Evolutionary conservation across 202 grass and related monocot species (phyloP), one percentile per base, ranked within the genome.

Genomic region (Elaeis oleifera): DNA sequence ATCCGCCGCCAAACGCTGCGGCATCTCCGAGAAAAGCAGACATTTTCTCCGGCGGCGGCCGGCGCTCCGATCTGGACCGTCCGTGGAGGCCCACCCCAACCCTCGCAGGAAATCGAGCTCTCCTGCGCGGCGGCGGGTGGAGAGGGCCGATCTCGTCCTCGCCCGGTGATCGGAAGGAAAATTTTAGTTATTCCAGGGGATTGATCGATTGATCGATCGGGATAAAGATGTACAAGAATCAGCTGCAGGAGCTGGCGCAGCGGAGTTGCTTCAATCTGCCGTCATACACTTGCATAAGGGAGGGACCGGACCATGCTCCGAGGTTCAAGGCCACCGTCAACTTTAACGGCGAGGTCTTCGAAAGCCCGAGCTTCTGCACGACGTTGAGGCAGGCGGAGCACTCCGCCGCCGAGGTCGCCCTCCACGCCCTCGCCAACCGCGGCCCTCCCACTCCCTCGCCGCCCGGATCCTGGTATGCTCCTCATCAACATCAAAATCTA

Each of bases 261-360:
- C 85, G 92, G 76, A 97, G 92, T 69, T 97, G 92, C 92, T 97
- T 97, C 82, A 97, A 97, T 75, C 74, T 97, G 44, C 88, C 92
- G 73, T 86, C 92, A 17, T 97, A 97, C 65, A 89, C 92, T 25
- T 89, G 79, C 79, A 77, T 97, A 76, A 75, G 94, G 74, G 94
- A 92, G 74, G 94, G 94, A 5, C 94, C 94, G 1, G 94, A 99
- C 86, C 94, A 99, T 50, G 82, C 94, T 58, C 94, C 94, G 55
- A 73, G 94, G 58, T 99, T 99, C 88, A 99, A 94, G 80, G 94
- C 85, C 1, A 77, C 85, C 0, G 88, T 99, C 54, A 99, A 79
- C 81, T 99, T 99, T 71, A 99, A 94, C 44, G 78, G 88, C 5
- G 88, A 99, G 76, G 53, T 80, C 54, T 99, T 94, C 61, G 94